Percentiles rank a stretch among this genome's conserved stretches.
phyloP scores from a whole-genome alignment of 2,329 filamentous ascomycete genomes.

The Knufia petricola region DNA sequence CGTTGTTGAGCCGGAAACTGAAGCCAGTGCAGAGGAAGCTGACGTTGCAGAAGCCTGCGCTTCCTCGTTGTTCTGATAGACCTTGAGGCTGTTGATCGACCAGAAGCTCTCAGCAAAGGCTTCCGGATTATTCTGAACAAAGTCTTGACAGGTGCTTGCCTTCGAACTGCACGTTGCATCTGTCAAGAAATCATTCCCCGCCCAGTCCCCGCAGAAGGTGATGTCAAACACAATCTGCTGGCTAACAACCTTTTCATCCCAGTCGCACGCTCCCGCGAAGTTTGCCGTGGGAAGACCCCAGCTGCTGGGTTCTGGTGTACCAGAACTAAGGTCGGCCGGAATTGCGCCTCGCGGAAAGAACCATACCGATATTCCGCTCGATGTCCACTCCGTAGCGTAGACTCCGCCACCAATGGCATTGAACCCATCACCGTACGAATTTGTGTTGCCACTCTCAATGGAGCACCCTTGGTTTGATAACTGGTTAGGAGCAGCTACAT shows the following conservation, averaged over 20 bases:
- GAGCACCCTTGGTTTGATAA: constrained; percentile 49
- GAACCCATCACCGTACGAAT: constrained; percentile 59
- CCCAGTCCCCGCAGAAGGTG: constrained; percentile 87
- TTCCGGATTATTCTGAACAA: constrained; percentile 59
- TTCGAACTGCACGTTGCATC: constrained; percentile 50
- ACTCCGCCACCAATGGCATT: constrained; percentile 61
- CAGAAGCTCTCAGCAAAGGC: constrained; percentile 58
- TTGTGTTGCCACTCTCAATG: constrained; percentile 42
- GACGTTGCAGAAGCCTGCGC: neutral
- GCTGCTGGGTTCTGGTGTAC: constrained; percentile 51
- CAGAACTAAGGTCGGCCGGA: constrained; percentile 52
- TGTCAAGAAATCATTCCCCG: constrained; percentile 56
- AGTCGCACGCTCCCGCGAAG: constrained; percentile 64
- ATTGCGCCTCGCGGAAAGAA: constrained; percentile 64
- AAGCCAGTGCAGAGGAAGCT: no score
- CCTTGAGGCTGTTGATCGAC: constrained; percentile 22
- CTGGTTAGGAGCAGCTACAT: constrained; percentile 37
- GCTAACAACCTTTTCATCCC: constrained; percentile 57
- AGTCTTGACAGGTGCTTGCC: constrained; percentile 59
- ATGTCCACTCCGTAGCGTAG: constrained; percentile 69
- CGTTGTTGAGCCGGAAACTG: neutral
- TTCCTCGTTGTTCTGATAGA: constrained; percentile 12
- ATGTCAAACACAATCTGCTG: constrained; percentile 74
- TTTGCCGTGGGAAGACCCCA: constrained; percentile 62
- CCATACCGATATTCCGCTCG: constrained; percentile 62